phyloP scores from a whole-genome alignment of 225 moss, liverwort and hornwort genomes.

The Antitrichia curtipendula region DNA sequence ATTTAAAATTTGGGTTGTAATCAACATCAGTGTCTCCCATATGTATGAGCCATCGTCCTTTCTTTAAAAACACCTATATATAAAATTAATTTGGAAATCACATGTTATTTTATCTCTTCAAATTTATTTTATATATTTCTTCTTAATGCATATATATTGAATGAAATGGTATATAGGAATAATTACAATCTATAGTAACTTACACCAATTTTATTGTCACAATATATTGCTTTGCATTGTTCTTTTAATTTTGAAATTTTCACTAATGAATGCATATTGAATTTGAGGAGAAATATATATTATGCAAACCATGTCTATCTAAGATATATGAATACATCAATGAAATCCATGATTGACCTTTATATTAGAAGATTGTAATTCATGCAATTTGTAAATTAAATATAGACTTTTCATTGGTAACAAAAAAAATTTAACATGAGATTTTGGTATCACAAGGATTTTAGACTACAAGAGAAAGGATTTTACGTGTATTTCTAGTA shows the following conservation, averaged over 20 bases:
- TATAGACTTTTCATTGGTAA: too few relatives aligned
- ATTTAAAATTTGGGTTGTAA: slow-evolving; percentile 75
- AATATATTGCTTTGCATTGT: not conserved
- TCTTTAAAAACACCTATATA: slow-evolving; percentile 54
- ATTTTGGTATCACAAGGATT: too few relatives aligned
- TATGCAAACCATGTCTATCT: not conserved
- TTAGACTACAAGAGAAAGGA: too few relatives aligned
- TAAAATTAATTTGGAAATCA: not conserved
- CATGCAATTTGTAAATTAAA: not conserved
- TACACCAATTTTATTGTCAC: not conserved
- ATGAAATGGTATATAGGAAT: not conserved
- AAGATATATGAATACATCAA: not conserved
- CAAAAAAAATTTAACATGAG: too few relatives aligned
- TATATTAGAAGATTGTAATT: too few relatives aligned
- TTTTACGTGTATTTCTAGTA: too few relatives aligned
- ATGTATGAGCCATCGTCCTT: slow-evolving; percentile 77
- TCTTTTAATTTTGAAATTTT: not conserved
- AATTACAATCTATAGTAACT: not conserved
- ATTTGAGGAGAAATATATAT: not conserved
- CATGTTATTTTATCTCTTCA: not conserved
- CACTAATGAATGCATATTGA: not conserved
- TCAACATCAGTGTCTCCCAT: slow-evolving; percentile 75
- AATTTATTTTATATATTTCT: not conserved
- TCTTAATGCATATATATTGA: not conserved
- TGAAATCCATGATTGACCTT: not conserved